Evolutionary conservation across 2,329 filamentous ascomycete genomes (phyloP).

Genomic region (Ascomycota sp.): DNA sequence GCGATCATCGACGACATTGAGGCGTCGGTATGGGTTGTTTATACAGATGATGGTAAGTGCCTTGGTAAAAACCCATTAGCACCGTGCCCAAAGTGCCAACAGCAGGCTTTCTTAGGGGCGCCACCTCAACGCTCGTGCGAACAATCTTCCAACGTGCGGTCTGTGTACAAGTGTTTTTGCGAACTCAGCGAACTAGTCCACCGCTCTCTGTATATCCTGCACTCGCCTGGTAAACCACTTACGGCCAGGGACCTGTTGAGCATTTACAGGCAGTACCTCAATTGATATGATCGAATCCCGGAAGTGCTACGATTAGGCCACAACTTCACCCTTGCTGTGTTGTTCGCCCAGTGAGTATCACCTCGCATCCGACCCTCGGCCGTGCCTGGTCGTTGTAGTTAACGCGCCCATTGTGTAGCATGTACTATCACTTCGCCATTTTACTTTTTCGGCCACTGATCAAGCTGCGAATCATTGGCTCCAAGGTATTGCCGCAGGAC

Average conservation of each 20-base stretch:
- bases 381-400: too few relatives aligned
- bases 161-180: constrained; percentile 48
- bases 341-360: constrained; percentile 54
- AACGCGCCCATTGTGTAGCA: constrained; percentile 21
- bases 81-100: too few relatives aligned
- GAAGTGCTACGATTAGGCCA: constrained; percentile 41
- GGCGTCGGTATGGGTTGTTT: constrained; percentile 37
- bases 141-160: constrained; percentile 47
- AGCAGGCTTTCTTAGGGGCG: constrained; percentile 19
- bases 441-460: constrained; percentile 56
- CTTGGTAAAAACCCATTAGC: not conserved
- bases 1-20: constrained; percentile 39
- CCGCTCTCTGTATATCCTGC: constrained; percentile 50
- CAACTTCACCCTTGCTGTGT: constrained; percentile 51
- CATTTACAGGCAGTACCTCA: constrained; percentile 47
- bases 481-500: constrained; percentile 40
- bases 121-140: constrained; percentile 33
- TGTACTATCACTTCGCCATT: constrained; percentile 54
- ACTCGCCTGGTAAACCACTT: constrained; percentile 45
- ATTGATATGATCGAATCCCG: constrained; percentile 52
- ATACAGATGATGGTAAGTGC: constrained; percentile 32
- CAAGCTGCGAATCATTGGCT: constrained; percentile 41
- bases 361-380: too few relatives aligned
- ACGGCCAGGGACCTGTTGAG: constrained; percentile 41
- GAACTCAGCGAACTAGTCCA: constrained; percentile 56